Evolutionary conservation across 108 stramenopile species (phyloP).

Genomic region (Cyclotella cryptica): DNA sequence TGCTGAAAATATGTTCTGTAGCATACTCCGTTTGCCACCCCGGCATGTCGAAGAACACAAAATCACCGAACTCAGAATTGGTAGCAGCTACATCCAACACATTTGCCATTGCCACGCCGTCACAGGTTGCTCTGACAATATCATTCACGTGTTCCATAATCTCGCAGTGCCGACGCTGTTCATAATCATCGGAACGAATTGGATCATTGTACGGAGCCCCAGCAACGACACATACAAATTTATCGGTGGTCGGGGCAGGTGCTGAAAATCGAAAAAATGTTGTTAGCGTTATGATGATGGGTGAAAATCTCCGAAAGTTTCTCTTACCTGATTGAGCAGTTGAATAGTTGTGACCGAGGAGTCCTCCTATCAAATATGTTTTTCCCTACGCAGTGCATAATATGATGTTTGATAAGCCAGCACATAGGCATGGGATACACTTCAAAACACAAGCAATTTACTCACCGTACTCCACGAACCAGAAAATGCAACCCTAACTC

Average conservation of each 20-base stretch:
- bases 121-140: slow-evolving; percentile 34
- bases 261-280: slow-evolving; percentile 14
- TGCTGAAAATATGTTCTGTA: slow-evolving; percentile 49
- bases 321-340: slow-evolving; percentile 38
- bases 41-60: slow-evolving; percentile 55
- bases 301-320: background rate
- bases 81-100: slow-evolving; percentile 48
- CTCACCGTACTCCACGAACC: slow-evolving; percentile 47
- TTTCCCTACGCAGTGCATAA: slow-evolving; percentile 21
- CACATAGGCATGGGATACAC: no score
- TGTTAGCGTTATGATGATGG: no score
- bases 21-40: slow-evolving; percentile 44
- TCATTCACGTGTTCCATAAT: slow-evolving; percentile 54
- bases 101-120: slow-evolving; percentile 40
- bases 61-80: slow-evolving; percentile 48
- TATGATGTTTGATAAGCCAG: no score
- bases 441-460: background rate
- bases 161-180: slow-evolving; percentile 49
- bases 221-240: slow-evolving; percentile 48
- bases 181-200: slow-evolving; percentile 48
- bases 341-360: slow-evolving; percentile 47
- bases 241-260: slow-evolving; percentile 50
- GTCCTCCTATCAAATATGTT: slow-evolving; percentile 41
- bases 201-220: slow-evolving; percentile 51
- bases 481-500: slow-evolving; percentile 47